Base-by-base conservation (phyloP, 164 flowering plant species). In the Berberis vulgaris region DNA sequence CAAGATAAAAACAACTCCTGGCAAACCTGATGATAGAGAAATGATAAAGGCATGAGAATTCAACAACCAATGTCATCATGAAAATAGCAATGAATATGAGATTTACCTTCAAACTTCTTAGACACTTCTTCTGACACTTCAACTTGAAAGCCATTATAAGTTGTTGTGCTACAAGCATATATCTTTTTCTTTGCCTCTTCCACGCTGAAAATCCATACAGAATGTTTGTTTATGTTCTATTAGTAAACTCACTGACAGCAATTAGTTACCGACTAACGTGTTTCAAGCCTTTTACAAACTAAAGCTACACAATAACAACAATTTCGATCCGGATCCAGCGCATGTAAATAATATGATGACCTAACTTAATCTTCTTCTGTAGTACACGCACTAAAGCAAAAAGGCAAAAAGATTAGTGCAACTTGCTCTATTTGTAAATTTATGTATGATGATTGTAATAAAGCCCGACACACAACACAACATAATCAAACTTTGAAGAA, bases 81-180 rank as follows among this genome's bases (percentile, higher is more conserved):
- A 57, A 57, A 57, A 45, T 26, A 9, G 12, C 11, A 2, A 5
- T 40, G 5, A 54, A 10, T 57, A 41, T 57, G 60, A 9, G 12
- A 57, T 68, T 43, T 73, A 86, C 97, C 86, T 62, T 79, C 66
- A 69, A 91, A 91, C 75, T 86, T 84, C 66, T 91, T 78, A 1
- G 97, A 87, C 75, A 81, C 86, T 62, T 82, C 94, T 72, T 91
- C 91, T 2, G 96, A 78, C 83, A 86, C 80, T 60, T 74, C 71
- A 69, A 79, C 92, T 72, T 95, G 99, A 79, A 95, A 95, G n/a
- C 99, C 97, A 4, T 57, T 61, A 70, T 89, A 95, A 26, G 89
- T 89, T 11, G 99, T 86, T 10, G 99, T 95, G 78, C 97, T 91
- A 66, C 91, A 86, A 10, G 99, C 97, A 81, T 91, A 95, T 57